Evolutionary conservation across 495 filamentous ascomycete genomes (phyloP), one percentile per base, ranked within the genome.

Genomic region (Cercophora scortea): DNA sequence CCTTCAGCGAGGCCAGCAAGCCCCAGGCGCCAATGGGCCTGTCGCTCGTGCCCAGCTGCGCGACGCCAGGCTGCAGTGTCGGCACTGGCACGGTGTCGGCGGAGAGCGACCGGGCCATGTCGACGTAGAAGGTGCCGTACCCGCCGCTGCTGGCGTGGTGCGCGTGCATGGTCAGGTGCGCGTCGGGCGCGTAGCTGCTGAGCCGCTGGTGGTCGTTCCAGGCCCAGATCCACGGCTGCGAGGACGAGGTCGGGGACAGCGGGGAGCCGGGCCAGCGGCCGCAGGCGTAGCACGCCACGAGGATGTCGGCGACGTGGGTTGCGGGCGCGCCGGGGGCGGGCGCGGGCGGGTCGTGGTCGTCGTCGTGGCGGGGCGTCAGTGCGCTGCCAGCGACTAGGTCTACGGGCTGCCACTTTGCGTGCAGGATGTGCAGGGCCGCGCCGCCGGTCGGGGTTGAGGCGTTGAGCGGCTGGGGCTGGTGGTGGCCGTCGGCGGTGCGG

Each of bases 181-280:
- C 54, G 25, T 62, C 54, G 8, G 43, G 34, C 13, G 48, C 10
- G 36, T 50, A 56, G 33, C 18, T 19, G 4, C 25, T 25, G 38
- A 66, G 61, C 32, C 57, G 41, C 35, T 67, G 64, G 10, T 54
- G 43, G 17, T 51, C 53, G 50, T 67, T 67, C 57, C 60, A 64
- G 0, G 64, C 64, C 64, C 64, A 67, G 42, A 67, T 63, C 52
- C 59, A 67, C 34, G 64, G 60, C 44, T 66, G 55, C 12, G 59
- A 62, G 32, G 25, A 12, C 2, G 51, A 49, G 11, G 42, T 33
- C 9, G 59, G 47, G 9, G 40, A 47, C 15, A 61, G 57, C 7
- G 45, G 17, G 8, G 58, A 52, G 8, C 49, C 49, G 3, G 45
- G 36, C 35, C 52, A 57, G 25, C 19, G 19, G 50, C 41, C 25